Evolutionary conservation across 805 yeast genomes (phyloP).

Genomic region (Candida anglica): DNA sequence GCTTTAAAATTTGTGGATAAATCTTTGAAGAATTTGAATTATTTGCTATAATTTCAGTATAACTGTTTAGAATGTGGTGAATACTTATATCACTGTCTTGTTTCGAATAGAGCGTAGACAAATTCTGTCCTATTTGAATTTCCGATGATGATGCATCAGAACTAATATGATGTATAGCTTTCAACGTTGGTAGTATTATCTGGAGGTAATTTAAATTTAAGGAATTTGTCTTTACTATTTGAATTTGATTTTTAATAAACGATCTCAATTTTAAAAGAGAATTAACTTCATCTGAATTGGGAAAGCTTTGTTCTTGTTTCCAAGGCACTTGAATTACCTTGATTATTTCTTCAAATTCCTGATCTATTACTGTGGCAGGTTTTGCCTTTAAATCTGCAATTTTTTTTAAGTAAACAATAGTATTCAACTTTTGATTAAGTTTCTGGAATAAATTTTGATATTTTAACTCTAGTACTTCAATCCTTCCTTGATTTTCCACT

Average conservation of each 20-base stretch:
- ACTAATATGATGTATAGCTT: slow-evolving; percentile 21
- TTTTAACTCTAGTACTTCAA: no score
- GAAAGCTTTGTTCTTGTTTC: background rate
- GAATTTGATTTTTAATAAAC: slow-evolving; percentile 16
- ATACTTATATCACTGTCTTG: no score
- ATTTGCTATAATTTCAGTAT: background rate
- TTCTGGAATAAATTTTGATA: slow-evolving; percentile 21
- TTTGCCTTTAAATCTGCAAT: slow-evolving; percentile 14
- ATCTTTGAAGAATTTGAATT: background rate
- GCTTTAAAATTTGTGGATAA: background rate
- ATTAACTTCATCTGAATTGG: slow-evolving; percentile 1
- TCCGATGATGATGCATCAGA: background rate
- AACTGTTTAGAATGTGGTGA: background rate
- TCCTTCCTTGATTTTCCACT: no score
- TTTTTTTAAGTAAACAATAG: slow-evolving; percentile 25
- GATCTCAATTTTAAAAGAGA: slow-evolving; percentile 10
- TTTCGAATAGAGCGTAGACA: background rate
- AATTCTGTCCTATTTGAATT: background rate
- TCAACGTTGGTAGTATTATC: slow-evolving; percentile 26
- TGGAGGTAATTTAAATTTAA: slow-evolving; percentile 23
- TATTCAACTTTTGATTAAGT: slow-evolving; percentile 20
- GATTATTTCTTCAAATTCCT: slow-evolving; percentile 11
- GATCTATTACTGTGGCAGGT: slow-evolving; percentile 11
- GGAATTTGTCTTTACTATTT: slow-evolving; percentile 19
- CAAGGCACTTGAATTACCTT: background rate